Evolutionary conservation across 1,284 basidiomycete genomes (phyloP).

Genomic region (Tilletia walkeri): DNA sequence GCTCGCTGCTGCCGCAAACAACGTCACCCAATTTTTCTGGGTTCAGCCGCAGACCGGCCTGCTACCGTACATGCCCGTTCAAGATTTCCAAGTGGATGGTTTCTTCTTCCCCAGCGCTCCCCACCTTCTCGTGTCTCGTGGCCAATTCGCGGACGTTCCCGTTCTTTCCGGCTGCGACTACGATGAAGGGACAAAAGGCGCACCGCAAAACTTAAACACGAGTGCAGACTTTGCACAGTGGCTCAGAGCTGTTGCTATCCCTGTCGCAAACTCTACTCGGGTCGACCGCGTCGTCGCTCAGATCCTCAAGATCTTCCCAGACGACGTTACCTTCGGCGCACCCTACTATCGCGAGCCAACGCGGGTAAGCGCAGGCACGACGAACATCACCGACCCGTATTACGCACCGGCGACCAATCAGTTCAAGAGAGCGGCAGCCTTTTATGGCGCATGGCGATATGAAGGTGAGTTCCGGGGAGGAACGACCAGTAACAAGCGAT

Average conservation of each 20-base stretch:
- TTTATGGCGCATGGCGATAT: background rate
- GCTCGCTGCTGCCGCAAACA: background rate
- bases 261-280: background rate
- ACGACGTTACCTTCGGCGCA: background rate
- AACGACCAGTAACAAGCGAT: too few relatives aligned
- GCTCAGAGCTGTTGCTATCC: background rate
- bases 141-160: background rate
- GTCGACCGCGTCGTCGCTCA: background rate
- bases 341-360: background rate
- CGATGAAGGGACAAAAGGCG: conserved; percentile 3
- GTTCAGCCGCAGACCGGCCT: background rate
- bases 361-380: background rate
- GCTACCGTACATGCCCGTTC: background rate
- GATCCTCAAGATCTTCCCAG: background rate
- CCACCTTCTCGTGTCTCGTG: background rate
- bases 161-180: background rate
- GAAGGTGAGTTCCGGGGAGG: background rate
- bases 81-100: conserved; percentile 9
- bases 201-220: background rate
- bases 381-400: background rate
- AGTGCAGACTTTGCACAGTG: background rate
- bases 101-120: background rate
- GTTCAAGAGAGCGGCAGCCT: background rate
- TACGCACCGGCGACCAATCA: conserved; percentile 3
- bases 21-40: background rate